A percentile compares a stretch with the other conserved stretches of the same genome.
These are phyloP conservation scores for Cytospora mali DNA, from an alignment of 2,329 filamentous ascomycete species.

Conservation along the genomic window DNA sequence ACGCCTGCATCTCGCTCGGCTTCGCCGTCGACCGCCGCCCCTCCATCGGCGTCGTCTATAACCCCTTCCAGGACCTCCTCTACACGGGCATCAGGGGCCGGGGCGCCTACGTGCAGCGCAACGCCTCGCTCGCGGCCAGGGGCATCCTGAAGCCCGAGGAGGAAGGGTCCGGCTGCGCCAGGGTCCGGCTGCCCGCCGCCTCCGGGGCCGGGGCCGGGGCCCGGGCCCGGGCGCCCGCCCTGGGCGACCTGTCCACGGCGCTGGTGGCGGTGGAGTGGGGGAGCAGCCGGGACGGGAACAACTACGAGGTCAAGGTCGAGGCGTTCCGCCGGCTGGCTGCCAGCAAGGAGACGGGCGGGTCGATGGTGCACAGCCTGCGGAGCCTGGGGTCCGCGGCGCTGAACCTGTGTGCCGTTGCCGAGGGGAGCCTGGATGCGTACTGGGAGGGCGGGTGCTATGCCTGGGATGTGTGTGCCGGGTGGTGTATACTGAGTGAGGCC, in stretches of 20 bases:
- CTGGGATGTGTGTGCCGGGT: constrained; percentile 83
- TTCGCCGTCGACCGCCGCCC: constrained; percentile 65
- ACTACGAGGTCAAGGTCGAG: constrained; percentile 69
- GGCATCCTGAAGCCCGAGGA: constrained; percentile 31
- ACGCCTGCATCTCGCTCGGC: constrained; percentile 76
- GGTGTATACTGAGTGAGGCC: constrained; percentile 74
- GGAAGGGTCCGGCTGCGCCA: constrained; percentile 24
- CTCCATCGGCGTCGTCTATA: constrained; percentile 75
- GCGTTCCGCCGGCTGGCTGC: constrained; percentile 66
- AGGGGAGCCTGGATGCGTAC: constrained; percentile 71
- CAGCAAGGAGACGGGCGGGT: constrained; percentile 63
- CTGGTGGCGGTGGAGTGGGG: constrained; percentile 78
- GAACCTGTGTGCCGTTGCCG: constrained; percentile 73
- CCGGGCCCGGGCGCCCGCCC: constrained; percentile 52
- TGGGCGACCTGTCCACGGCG: constrained; percentile 62
- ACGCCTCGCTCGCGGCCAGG: constrained; percentile 44
- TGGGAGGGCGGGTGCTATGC: constrained; percentile 87
- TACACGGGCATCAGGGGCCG: constrained; percentile 69
- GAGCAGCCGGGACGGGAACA: constrained; percentile 64
- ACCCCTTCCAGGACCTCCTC: constrained; percentile 71
- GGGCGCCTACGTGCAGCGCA: constrained; percentile 63
- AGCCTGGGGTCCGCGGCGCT: constrained; percentile 73
- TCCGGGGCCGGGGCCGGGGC: constrained; percentile 39
- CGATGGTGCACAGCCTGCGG: constrained; percentile 77
- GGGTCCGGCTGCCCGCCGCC: constrained; percentile 43